Base-by-base conservation (phyloP, 2,329 filamentous ascomycete species). In the Pochonia chlamydosporia region DNA sequence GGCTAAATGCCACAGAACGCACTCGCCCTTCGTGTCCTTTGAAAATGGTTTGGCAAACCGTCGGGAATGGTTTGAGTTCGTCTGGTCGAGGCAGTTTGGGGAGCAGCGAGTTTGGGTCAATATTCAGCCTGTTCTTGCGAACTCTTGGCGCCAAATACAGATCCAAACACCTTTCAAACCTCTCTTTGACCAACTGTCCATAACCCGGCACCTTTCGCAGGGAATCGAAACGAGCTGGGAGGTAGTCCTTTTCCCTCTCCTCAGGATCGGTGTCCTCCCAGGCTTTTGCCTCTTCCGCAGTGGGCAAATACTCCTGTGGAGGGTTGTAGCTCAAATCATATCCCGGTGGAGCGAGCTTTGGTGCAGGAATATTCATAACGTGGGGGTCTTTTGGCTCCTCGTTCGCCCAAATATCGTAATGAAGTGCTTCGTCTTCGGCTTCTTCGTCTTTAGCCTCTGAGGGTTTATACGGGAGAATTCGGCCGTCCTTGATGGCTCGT, bases 271-370 rank as follows among this genome's bases (percentile, higher is more conserved):
- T 75, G 44, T 87, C 80, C 59, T 95, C 83, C 93, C 93, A 99
- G 13, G 79, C 78, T 55, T 87, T 82, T 63, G 78, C 88, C 71
- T 99, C 93, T 33, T 87, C 83, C 59, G 85, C 81, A 46, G 88
- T 87, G 1, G 92, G 95, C 2, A 99, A 73, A 64, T 97, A 99
- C 71, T 99, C 93, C 4, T 86, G 81, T 43, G 95, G 93, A 21
- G 93, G 93, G 67, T 97, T 96, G 65, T 99, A 97, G 61, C 89
- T 96, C 65, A 96, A 82, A 59, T 96, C 91, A 64, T 96, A 96
- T 44, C 90, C 90, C 24, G 93, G 93, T 31, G 93, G 92, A 24
- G 92, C 84, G 43, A 95, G 76, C 65, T 99, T 99, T 5, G 93
- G 93, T 1, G 93, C 92, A 14, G 93, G 87, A 46, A 97, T 86